These are phyloP conservation scores for Acer saccharum DNA, from an alignment of 345 rosid genomes.

Conservation along the genomic window DNA sequence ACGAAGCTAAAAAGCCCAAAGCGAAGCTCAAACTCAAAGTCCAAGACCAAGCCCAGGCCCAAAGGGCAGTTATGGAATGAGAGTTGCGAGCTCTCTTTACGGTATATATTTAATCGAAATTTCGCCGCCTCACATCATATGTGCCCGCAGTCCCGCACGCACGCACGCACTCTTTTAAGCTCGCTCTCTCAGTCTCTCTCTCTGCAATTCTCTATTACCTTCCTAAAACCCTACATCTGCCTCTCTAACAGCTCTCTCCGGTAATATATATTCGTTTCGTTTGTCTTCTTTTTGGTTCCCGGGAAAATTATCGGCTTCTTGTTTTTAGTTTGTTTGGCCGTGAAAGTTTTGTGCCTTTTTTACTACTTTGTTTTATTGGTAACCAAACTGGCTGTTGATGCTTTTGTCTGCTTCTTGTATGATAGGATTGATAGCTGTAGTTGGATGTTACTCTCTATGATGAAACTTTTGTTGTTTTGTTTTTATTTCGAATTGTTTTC, in stretches of 20 bases:
- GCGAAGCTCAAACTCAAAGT: too few species aligned
- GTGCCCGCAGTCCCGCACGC: background rate
- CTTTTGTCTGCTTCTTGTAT: background rate
- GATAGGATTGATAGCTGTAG: too few species aligned
- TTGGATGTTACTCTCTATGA: background rate
- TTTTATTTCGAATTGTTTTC: too few species aligned
- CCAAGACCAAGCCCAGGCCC: too few species aligned
- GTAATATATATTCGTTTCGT: background rate
- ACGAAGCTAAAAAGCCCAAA: too few species aligned
- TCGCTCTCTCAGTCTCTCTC: background rate
- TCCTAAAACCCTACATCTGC: slow-evolving; percentile 22
- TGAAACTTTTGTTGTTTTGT: background rate
- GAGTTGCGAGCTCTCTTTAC: background rate
- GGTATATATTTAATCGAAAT: background rate
- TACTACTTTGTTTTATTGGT: background rate
- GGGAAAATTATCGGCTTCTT: background rate
- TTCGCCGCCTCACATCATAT: slow-evolving; percentile 20
- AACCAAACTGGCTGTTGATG: too few species aligned
- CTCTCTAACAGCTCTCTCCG: background rate
- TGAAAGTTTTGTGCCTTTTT: background rate
- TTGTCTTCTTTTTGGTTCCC: background rate
- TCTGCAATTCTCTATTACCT: background rate
- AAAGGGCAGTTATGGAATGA: too few species aligned
- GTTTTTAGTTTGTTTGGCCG: background rate
- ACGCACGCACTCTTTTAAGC: background rate